phyloP scores from a whole-genome alignment of 2,329 filamentous ascomycete species.

The Clarireedia monteithiana region DNA sequence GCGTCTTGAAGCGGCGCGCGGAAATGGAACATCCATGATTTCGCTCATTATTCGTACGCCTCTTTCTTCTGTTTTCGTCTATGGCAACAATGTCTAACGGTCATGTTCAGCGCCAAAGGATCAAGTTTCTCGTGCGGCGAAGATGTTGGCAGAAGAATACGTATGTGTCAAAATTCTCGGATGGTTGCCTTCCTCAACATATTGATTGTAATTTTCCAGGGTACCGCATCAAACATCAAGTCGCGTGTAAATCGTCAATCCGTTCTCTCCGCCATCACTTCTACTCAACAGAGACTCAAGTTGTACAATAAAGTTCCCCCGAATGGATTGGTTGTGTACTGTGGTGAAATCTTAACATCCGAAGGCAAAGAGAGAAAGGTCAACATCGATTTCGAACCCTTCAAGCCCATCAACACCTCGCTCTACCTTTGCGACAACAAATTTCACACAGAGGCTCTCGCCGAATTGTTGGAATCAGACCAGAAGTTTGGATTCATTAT shows the following conservation, averaged over 20 bases:
- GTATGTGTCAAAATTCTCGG: constrained; percentile 43
- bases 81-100: constrained; percentile 3
- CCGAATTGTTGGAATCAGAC: constrained; percentile 94
- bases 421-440: constrained; percentile 99
- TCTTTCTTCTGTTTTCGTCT: constrained; percentile 6
- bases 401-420: constrained; percentile 99
- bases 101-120: constrained; percentile 75
- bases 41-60: constrained; percentile 87
- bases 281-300: constrained; percentile 97
- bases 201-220: constrained; percentile 46
- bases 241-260: constrained; percentile 98
- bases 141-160: constrained; percentile 99
- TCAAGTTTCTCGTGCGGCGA: constrained; percentile 89
- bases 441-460: constrained; percentile 95
- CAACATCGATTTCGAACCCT: constrained; percentile 99
- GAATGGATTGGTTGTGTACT: constrained; percentile 97
- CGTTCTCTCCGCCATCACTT: constrained; percentile 95
- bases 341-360: constrained; percentile 98
- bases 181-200: constrained; percentile 8
- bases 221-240: constrained; percentile 98
- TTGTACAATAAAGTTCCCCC: constrained; percentile 98
- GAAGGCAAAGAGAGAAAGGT: constrained; percentile 99
- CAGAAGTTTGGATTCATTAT: constrained; percentile 99
- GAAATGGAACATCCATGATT: constrained; percentile 99
- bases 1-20: constrained; percentile 90